Base-by-base conservation (phyloP, 202 grass and related monocot genomes). In the Carex arenaria region DNA sequence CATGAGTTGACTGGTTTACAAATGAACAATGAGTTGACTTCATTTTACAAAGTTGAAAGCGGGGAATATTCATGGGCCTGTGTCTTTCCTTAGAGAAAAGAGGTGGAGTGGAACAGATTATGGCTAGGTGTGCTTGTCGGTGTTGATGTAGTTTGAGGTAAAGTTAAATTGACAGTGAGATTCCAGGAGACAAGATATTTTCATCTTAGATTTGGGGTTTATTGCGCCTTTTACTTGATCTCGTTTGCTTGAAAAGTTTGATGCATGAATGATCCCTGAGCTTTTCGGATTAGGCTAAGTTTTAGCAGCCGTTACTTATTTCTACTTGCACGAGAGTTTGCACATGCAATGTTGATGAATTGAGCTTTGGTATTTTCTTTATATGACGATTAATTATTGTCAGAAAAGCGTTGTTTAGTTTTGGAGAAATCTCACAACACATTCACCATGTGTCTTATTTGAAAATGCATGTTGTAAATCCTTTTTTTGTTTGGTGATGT, bases 1-100 rank as follows among this genome's bases (percentile, higher is more conserved):
- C 45, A 73, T 52, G 20, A 73, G 43, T 52, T 73, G 70, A 73
- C 20, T 74, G 17, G 20, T 12, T 74, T 53, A 74, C 4, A 53
- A 17, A 74, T 74, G 45, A 47, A 53, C 47, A 74, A 47, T 31
- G 22, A 74, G 71, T 53, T 54, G 71, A 75, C 72, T 75, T 52
- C 15, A 54, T 18, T 75, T 71, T 54, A 75, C 22, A 10, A 55
- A 55, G 49, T 55, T 75, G 22, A 32, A 75, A 74, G 45, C 18
- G 8, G 23, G 71, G 23, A 14, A 54, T 74, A 74, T 74, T 31
- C 71, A 54, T 15, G 28, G 45, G 20, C 70, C 20, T 52, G 45
- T 52, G 20, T 15, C 71, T 65, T 31, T 13, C 47, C 22, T 53
- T 74, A 8, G 2, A 31, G 47, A 28, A 51, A 74, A 28, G 13